These are phyloP conservation scores for Gossypium davidsonii DNA, from an alignment of 441 rosid species.

Conservation along the genomic window DNA sequence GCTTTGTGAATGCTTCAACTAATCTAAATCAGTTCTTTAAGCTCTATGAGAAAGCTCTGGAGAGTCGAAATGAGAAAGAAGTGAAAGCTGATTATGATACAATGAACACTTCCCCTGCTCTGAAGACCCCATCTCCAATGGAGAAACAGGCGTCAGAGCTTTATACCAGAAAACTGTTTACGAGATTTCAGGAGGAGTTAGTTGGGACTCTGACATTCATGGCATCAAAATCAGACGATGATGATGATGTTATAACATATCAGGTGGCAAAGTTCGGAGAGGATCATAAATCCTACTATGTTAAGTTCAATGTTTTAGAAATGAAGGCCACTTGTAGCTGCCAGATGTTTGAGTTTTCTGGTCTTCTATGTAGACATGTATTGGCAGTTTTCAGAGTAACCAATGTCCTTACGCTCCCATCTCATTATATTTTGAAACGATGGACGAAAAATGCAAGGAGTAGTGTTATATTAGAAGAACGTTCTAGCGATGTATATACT, in stretches of 20 bases:
- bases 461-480: slow-evolving; percentile 65
- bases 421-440: slow-evolving; percentile 69
- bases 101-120: slow-evolving; percentile 55
- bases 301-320: slow-evolving; percentile 68
- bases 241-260: slow-evolving; percentile 55
- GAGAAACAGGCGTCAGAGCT: slow-evolving; percentile 87
- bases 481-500: slow-evolving; percentile 38
- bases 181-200: slow-evolving; percentile 88
- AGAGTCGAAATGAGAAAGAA: slow-evolving; percentile 79
- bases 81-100: slow-evolving; percentile 87
- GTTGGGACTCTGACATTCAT: slow-evolving; percentile 80
- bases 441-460: slow-evolving; percentile 96
- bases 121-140: slow-evolving; percentile 96
- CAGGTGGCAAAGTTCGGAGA: slow-evolving; percentile 84
- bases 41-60: slow-evolving; percentile 79
- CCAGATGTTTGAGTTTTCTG: slow-evolving; percentile 92
- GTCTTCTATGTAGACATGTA: slow-evolving; percentile 85
- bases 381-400: slow-evolving; percentile 86
- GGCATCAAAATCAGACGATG: slow-evolving; percentile 81
- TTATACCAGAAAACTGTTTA: slow-evolving; percentile 68
- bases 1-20: slow-evolving; percentile 76
- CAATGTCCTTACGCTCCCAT: slow-evolving; percentile 89
- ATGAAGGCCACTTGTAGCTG: slow-evolving; percentile 89
- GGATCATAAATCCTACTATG: slow-evolving; percentile 60
- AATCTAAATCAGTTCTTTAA: slow-evolving; percentile 67